Evolutionary conservation across 2,329 filamentous ascomycete species (phyloP).

Genomic region (Arthrobotrys entomopaga): DNA sequence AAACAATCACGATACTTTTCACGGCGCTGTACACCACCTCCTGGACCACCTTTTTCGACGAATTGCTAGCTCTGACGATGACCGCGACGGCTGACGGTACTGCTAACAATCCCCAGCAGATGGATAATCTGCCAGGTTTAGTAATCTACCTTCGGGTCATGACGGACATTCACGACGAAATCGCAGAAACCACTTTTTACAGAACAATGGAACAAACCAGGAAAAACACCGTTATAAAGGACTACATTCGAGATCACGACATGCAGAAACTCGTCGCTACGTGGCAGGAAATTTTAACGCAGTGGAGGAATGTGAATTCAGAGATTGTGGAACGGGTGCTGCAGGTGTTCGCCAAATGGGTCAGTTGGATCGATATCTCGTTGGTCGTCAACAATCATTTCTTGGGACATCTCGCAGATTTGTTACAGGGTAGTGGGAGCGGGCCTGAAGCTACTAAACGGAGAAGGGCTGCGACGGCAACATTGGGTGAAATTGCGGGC

Average conservation of each 20-base stretch:
- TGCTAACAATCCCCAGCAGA: slow-evolving; percentile 64
- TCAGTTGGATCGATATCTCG: slow-evolving; percentile 97
- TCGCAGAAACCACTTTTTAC: slow-evolving; percentile 88
- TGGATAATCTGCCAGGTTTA: slow-evolving; percentile 78
- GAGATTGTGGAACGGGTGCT: slow-evolving; percentile 85
- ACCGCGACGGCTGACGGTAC: slow-evolving; percentile 60
- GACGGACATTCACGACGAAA: slow-evolving; percentile 92
- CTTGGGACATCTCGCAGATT: slow-evolving; percentile 83
- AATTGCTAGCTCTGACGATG: slow-evolving; percentile 79
- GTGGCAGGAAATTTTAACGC: slow-evolving; percentile 88
- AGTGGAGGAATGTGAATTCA: slow-evolving; percentile 77
- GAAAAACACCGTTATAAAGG: slow-evolving; percentile 88
- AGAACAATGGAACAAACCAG: slow-evolving; percentile 81
- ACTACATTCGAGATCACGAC: slow-evolving; percentile 84
- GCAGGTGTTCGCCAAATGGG: slow-evolving; percentile 94
- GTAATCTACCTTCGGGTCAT: slow-evolving; percentile 89
- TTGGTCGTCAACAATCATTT: slow-evolving; percentile 90
- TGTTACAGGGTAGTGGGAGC: slow-evolving; percentile 77
- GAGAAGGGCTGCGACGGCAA: slow-evolving; percentile 89
- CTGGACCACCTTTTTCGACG: slow-evolving; percentile 91
- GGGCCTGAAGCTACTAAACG: slow-evolving; percentile 67
- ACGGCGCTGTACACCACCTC: slow-evolving; percentile 83
- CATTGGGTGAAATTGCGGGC: slow-evolving; percentile 92
- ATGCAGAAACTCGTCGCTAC: slow-evolving; percentile 86
- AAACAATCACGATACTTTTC: slow-evolving; percentile 94